phyloP scores from a whole-genome alignment of 2,329 filamentous ascomycete species.

The Pseudogymnoascus sp. region DNA sequence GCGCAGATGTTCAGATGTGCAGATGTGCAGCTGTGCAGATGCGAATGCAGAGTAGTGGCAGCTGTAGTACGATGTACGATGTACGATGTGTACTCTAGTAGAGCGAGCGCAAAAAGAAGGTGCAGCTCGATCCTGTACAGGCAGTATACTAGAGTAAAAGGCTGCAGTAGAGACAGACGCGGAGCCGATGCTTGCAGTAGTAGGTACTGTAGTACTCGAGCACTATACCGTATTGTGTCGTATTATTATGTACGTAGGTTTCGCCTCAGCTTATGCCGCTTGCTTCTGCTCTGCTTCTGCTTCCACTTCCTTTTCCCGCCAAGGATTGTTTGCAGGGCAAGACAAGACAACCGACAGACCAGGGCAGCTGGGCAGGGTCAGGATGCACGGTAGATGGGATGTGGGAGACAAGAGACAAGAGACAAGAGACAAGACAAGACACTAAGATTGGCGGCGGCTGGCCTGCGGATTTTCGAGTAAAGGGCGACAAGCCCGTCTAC shows the following conservation, averaged over 20 bases:
- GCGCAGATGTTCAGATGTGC: no score
- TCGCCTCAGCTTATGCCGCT: no score
- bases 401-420: no score
- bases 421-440: no score
- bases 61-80: no score
- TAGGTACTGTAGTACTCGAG: no score
- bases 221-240: no score
- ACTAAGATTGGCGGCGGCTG: no score
- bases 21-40: not conserved
- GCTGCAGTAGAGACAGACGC: no score
- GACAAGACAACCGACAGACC: not conserved
- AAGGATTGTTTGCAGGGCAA: not conserved
- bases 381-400: not conserved
- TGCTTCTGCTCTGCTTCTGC: not conserved
- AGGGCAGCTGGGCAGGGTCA: not conserved
- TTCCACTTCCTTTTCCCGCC: not conserved
- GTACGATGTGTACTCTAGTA: not conserved
- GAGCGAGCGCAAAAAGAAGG: not conserved
- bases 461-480: no score
- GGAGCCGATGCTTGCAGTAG: not conserved
- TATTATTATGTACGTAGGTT: no score
- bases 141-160: not conserved
- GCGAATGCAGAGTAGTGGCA: not conserved
- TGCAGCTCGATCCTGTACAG: not conserved
- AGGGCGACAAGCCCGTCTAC: no score